These are phyloP conservation scores for Kodamaea laetipori DNA, from an alignment of 805 yeast species.

Conservation along the genomic window DNA sequence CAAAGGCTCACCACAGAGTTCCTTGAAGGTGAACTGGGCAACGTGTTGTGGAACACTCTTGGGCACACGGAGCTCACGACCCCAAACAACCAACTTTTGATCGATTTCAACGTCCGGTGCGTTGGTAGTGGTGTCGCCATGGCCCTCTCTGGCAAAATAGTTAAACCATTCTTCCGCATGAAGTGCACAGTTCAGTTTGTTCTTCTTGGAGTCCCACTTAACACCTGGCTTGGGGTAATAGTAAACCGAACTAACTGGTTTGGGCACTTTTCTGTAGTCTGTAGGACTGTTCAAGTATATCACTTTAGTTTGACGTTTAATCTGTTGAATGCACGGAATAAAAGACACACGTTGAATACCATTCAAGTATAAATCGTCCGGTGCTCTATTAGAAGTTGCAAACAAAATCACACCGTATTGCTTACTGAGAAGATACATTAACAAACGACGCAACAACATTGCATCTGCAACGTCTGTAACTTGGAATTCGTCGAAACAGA, in stretches of 20 bases:
- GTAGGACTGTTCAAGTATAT: slow-evolving; percentile 85
- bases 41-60: slow-evolving; percentile 73
- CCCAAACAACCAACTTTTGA: slow-evolving; percentile 70
- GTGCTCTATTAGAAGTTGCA: slow-evolving; percentile 94
- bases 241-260: slow-evolving; percentile 80
- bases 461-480: slow-evolving; percentile 99
- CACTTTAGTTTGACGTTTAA: slow-evolving; percentile 74
- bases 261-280: slow-evolving; percentile 86
- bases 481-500: slow-evolving; percentile 97
- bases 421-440: slow-evolving; percentile 65
- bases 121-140: background rate
- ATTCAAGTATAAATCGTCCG: slow-evolving; percentile 88
- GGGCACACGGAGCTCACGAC: slow-evolving; percentile 78
- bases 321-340: slow-evolving; percentile 84
- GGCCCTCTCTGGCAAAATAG: slow-evolving; percentile 53
- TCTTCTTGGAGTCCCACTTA: slow-evolving; percentile 51
- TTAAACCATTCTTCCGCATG: slow-evolving; percentile 80
- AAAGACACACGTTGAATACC: slow-evolving; percentile 93
- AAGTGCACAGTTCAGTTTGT: slow-evolving; percentile 50
- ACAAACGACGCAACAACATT: slow-evolving; percentile 81
- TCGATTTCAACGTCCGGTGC: slow-evolving; percentile 19
- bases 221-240: slow-evolving; percentile 70
- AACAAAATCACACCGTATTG: slow-evolving; percentile 84
- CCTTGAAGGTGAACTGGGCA: slow-evolving; percentile 85
- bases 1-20: slow-evolving; percentile 82